Conservation (phyloP, 495 filamentous ascomycete genomes). For the Aspergillus diversus region DNA sequence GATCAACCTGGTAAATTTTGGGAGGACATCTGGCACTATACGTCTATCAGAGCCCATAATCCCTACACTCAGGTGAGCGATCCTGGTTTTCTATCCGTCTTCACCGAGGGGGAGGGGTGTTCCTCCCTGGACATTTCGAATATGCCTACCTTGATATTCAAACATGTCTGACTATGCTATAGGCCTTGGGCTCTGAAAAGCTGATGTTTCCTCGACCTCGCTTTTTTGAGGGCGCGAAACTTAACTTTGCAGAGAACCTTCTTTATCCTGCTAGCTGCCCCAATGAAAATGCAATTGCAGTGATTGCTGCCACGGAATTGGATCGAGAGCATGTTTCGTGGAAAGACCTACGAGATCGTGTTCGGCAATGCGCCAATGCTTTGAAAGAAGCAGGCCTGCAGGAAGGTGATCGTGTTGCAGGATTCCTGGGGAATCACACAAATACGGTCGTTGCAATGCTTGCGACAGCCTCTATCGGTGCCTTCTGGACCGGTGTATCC, state of each 20-base stretch:
- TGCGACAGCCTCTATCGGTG: constrained; percentile 75
- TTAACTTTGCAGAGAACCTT: constrained; percentile 94
- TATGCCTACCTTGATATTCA: background rate
- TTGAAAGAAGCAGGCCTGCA: constrained; percentile 65
- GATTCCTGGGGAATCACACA: constrained; percentile 85
- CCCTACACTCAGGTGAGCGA: constrained; percentile 61
- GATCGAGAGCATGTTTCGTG: constrained; percentile 72
- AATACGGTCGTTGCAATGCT: constrained; percentile 88
- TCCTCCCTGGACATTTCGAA: background rate
- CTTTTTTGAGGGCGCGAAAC: constrained; percentile 76
- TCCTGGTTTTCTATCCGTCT: background rate
- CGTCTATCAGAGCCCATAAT: constrained; percentile 69
- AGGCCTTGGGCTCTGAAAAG: constrained; percentile 70
- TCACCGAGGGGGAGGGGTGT: background rate
- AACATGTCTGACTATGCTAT: constrained; percentile 19
- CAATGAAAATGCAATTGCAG: constrained; percentile 59
- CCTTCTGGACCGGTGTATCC: constrained; percentile 89
- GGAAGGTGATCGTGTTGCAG: constrained; percentile 74
- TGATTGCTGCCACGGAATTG: constrained; percentile 76
- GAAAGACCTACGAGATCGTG: constrained; percentile 77
- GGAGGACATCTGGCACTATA: constrained; percentile 84
- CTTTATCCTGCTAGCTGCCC: constrained; percentile 70
- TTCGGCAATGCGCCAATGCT: constrained; percentile 70
- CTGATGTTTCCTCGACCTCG: constrained; percentile 82
- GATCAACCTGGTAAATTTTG: constrained; percentile 77